These are phyloP conservation scores for Eucalyptus cloeziana DNA, from an alignment of 345 rosid genomes.

Conservation along the genomic window DNA sequence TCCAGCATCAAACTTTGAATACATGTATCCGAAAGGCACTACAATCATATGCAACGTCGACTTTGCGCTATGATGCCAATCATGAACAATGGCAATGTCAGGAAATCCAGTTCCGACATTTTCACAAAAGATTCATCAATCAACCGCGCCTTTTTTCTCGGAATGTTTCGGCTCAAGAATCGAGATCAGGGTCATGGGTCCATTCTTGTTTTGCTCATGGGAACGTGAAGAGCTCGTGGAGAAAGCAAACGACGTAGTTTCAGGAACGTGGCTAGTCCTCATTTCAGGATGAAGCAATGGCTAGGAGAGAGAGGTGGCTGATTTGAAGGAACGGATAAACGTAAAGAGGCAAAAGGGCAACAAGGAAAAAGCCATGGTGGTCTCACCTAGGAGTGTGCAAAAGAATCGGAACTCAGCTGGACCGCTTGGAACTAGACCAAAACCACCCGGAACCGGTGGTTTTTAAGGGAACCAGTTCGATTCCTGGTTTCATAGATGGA, in stretches of 20 bases:
- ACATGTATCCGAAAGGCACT: background rate
- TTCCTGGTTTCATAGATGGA: accelerated
- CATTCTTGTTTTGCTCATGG: background rate
- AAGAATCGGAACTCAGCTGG: accelerated
- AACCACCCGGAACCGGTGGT: accelerated
- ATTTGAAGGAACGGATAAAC: background rate
- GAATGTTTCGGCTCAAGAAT: background rate
- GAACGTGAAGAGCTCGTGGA: background rate
- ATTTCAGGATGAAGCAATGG: background rate
- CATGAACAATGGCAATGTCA: background rate
- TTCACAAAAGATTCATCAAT: background rate
- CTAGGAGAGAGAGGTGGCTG: background rate
- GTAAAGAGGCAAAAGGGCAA: background rate
- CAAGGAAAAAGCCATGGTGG: background rate
- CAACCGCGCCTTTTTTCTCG: background rate
- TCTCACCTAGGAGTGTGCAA: too few relatives aligned
- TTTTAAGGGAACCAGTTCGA: accelerated
- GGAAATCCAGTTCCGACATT: background rate
- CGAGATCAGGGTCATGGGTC: background rate
- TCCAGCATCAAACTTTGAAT: background rate
- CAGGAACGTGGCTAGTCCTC: background rate
- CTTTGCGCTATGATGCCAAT: background rate
- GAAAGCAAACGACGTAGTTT: background rate
- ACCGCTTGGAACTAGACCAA: accelerated
- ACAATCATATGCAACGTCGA: background rate